These are phyloP conservation scores for Novakomyces olei DNA, from an alignment of 805 yeast species.

Conservation along the genomic window DNA sequence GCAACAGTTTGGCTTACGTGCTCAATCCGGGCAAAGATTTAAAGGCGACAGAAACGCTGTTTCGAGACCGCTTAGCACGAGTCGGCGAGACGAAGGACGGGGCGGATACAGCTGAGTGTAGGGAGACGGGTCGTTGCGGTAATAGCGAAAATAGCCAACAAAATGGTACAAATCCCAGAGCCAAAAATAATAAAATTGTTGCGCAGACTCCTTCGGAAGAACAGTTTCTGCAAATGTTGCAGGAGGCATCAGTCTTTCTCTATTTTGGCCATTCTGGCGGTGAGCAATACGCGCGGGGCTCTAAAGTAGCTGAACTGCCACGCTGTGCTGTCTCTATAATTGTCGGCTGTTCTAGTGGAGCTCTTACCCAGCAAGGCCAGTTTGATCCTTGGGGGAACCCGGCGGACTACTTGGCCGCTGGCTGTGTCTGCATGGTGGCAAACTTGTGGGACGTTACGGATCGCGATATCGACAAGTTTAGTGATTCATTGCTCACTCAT, in stretches of 20 bases:
- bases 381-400: conserved; percentile 61
- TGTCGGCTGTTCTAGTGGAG: conserved; percentile 82
- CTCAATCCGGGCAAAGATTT: conserved; percentile 73
- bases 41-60: conserved; percentile 36
- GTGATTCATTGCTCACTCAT: conserved; percentile 32
- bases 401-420: conserved; percentile 52
- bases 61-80: conserved; percentile 16
- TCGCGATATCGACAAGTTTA: conserved; percentile 73
- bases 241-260: conserved; percentile 29
- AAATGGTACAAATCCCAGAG: no score
- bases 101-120: no score
- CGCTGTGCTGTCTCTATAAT: conserved; percentile 25
- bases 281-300: conserved; percentile 48
- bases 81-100: conserved; percentile 1
- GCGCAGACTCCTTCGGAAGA: conserved; percentile 38
- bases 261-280: conserved; percentile 96
- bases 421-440: conserved; percentile 63
- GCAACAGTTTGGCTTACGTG: conserved; percentile 31
- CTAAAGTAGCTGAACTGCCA: conserved; percentile 26
- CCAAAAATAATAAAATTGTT: conserved; percentile 28
- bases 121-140: no score
- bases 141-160: no score
- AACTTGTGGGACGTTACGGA: conserved; percentile 96
- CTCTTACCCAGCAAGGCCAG: conserved; percentile 29
- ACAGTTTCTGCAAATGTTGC: conserved; percentile 25